Percentiles rank a stretch among this genome's conserved stretches.
phyloP scores from a whole-genome alignment of 177 flowering plant genomes.

The Vitis hybrid region DNA sequence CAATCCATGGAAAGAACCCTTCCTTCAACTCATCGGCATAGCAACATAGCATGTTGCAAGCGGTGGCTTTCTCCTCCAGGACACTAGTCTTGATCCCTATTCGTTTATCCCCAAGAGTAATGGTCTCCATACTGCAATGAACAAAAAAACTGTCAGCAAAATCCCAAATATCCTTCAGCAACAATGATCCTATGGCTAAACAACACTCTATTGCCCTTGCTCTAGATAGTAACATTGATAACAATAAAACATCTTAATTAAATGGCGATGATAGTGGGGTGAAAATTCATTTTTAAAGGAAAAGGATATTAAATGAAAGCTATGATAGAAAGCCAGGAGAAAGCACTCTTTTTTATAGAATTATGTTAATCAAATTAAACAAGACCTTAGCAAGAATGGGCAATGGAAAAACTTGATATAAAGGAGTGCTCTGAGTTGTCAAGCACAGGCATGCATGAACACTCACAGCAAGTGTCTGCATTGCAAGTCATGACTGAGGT shows the following conservation, averaged over 20 bases:
- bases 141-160: slow-evolving; percentile 2
- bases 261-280: no score
- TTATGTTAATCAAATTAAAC: no score
- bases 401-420: no score
- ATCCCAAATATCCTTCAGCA: slow-evolving; percentile 1
- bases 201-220: background rate
- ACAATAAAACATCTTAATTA: background rate
- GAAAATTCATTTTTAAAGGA: no score
- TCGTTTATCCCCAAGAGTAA: slow-evolving; percentile 96
- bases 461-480: no score
- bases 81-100: slow-evolving; percentile 99
- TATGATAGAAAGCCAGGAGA: no score
- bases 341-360: no score
- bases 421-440: no score
- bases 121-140: slow-evolving; percentile 86
- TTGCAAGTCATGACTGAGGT: no score
- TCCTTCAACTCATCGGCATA: slow-evolving; percentile 99
- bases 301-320: no score
- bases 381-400: no score
- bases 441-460: no score
- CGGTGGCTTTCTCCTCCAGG: slow-evolving; percentile 98
- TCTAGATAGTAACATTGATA: background rate
- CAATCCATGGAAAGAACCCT: slow-evolving; percentile 98
- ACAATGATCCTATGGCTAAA: background rate
- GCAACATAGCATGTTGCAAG: slow-evolving; percentile 98